A percentile compares a stretch with the other conserved stretches of the same genome.
Evolutionary conservation across 805 yeast genomes (phyloP).

Genomic region (Debaryomyces maramus): DNA sequence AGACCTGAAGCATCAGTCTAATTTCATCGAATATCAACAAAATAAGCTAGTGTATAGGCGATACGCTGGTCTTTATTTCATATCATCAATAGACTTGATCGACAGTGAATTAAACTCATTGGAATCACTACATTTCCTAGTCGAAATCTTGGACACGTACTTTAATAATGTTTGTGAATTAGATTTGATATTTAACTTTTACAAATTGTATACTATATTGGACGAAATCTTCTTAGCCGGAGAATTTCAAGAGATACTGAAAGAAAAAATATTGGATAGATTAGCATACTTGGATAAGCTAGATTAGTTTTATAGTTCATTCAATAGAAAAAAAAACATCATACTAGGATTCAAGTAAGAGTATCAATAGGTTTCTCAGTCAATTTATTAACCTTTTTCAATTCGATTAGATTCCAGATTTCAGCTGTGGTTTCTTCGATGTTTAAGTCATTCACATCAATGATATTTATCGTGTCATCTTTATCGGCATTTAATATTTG

Average conservation of each 20-base stretch:
- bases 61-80: conserved; percentile 89
- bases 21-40: conserved; percentile 64
- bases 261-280: conserved; percentile 62
- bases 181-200: conserved; percentile 89
- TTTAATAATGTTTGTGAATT: conserved; percentile 92
- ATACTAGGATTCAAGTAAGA: conserved; percentile 2
- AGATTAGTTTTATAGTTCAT: conserved; percentile 35
- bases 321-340: neutral
- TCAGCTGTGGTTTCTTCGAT: conserved; percentile 55
- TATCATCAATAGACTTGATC: conserved; percentile 73
- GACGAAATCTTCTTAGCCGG: conserved; percentile 92
- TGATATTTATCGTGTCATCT: conserved; percentile 34
- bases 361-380: conserved; percentile 14
- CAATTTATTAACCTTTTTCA: conserved; percentile 7
- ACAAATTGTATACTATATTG: conserved; percentile 74
- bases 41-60: conserved; percentile 78
- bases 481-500: conserved; percentile 27
- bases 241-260: conserved; percentile 84
- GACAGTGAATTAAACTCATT: conserved; percentile 84
- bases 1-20: conserved; percentile 81
- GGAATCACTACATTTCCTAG: conserved; percentile 83
- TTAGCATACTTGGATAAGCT: conserved; percentile 63
- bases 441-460: conserved; percentile 60
- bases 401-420: conserved; percentile 40
- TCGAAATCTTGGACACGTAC: conserved; percentile 81